Evolutionary conservation across 2,329 filamentous ascomycete genomes (phyloP).

Genomic region (Septoria petroselini): DNA sequence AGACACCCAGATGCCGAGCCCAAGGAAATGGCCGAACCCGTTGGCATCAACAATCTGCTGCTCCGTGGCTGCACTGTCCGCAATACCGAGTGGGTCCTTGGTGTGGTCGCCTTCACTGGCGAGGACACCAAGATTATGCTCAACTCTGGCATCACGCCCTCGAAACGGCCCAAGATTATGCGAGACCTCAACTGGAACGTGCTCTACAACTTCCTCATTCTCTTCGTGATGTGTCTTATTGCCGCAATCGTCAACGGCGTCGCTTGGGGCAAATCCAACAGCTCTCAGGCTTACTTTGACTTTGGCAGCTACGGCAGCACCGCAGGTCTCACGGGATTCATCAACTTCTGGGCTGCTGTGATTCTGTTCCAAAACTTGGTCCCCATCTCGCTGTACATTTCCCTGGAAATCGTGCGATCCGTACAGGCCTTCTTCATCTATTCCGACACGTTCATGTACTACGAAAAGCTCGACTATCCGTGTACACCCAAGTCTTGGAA

Average conservation of each 20-base stretch:
- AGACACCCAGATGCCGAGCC: slow-evolving; percentile 60
- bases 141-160: slow-evolving; percentile 92
- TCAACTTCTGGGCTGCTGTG: slow-evolving; percentile 93
- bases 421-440: slow-evolving; percentile 96
- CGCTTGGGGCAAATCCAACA: slow-evolving; percentile 71
- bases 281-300: slow-evolving; percentile 78
- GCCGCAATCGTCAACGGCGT: slow-evolving; percentile 81
- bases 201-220: slow-evolving; percentile 88
- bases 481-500: slow-evolving; percentile 99
- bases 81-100: slow-evolving; percentile 94
- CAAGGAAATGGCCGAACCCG: slow-evolving; percentile 82
- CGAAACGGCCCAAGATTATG: slow-evolving; percentile 85
- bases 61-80: slow-evolving; percentile 88
- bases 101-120: slow-evolving; percentile 89
- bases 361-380: slow-evolving; percentile 99
- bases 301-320: slow-evolving; percentile 68
- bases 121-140: slow-evolving; percentile 99
- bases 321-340: slow-evolving; percentile 78
- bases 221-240: slow-evolving; percentile 84
- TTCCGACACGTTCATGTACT: slow-evolving; percentile 95
- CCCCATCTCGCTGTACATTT: slow-evolving; percentile 96
- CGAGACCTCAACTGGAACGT: slow-evolving; percentile 97
- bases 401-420: slow-evolving; percentile 90
- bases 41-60: slow-evolving; percentile 91
- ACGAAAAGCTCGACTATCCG: slow-evolving; percentile 87